phyloP scores from a whole-genome alignment of 345 rosid species.

The Linum lewisii region DNA sequence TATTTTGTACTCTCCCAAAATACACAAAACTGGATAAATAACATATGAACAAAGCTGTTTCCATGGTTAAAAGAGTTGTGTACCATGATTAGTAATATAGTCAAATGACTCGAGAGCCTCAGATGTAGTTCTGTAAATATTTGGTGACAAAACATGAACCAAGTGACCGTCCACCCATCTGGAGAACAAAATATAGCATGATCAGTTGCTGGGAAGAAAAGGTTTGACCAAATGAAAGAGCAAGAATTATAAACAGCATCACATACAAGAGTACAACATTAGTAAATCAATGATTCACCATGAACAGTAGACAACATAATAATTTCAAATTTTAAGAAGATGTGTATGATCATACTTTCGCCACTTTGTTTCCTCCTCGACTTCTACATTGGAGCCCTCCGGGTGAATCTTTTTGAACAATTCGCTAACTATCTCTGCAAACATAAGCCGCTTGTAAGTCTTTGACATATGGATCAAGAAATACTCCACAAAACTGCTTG shows the following conservation, averaged over 20 bases:
- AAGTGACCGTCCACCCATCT: conserved; percentile 96
- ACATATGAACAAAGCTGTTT: too few relatives aligned
- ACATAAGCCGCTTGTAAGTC: conserved; percentile 9
- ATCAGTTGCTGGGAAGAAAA: conserved; percentile 11
- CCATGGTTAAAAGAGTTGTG: conserved; percentile 1
- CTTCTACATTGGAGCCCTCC: conserved; percentile 22
- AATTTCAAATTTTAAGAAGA: neutral
- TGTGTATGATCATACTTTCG: conserved; percentile 35
- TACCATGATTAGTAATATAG: conserved; percentile 85
- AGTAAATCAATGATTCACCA: neutral
- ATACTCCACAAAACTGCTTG: too few relatives aligned
- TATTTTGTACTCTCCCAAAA: too few relatives aligned
- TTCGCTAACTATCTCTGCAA: conserved; percentile 58
- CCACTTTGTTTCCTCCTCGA: conserved; percentile 78
- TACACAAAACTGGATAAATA: too few relatives aligned
- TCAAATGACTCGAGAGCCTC: conserved; percentile 89
- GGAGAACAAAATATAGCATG: conserved; percentile 7
- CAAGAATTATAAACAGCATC: neutral
- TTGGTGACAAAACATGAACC: conserved; percentile 87
- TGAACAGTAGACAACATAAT: conserved; percentile 1
- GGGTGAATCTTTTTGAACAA: conserved; percentile 57
- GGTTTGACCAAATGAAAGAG: neutral
- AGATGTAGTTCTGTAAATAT: conserved; percentile 65
- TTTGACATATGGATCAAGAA: neutral
- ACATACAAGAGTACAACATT: neutral